Conservation (phyloP, 768 basidiomycete genomes). For the Collybia sp. region DNA sequence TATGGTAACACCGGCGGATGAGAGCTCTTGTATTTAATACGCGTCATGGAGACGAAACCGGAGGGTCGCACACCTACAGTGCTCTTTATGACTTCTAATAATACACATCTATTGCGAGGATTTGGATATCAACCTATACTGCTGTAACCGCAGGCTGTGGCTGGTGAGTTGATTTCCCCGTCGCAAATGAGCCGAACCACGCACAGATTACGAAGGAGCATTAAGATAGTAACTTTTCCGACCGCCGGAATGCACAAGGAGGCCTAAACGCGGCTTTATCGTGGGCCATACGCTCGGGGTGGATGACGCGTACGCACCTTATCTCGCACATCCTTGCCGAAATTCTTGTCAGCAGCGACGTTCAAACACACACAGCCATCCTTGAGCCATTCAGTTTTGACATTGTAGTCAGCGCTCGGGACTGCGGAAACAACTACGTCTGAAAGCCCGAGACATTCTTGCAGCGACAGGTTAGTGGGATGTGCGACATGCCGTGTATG, state of each 20-base stretch:
- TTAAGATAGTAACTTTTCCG: constrained; percentile 96
- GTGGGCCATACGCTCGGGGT: not conserved
- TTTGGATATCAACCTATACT: constrained; percentile 34
- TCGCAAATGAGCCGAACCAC: constrained; percentile 21
- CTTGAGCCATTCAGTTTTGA: constrained; percentile 86
- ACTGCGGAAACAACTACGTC: constrained; percentile 97
- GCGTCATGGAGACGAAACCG: constrained; percentile 16
- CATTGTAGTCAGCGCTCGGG: constrained; percentile 78
- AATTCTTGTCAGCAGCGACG: constrained; percentile 94
- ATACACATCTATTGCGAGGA: constrained; percentile 24
- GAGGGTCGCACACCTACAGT: constrained; percentile 19
- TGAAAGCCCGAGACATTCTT: constrained; percentile 77
- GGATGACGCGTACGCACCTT: constrained; percentile 49
- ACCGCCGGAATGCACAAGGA: constrained; percentile 93
- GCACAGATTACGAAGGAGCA: constrained; percentile 94
- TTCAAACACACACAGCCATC: constrained; percentile 94
- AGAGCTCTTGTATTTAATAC: constrained; percentile 24
- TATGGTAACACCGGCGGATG: constrained; percentile 1
- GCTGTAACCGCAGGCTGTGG: constrained; percentile 50
- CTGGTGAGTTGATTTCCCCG: too few species aligned
- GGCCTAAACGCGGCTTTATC: constrained; percentile 46
- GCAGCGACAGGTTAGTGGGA: constrained; percentile 60
- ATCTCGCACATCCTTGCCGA: constrained; percentile 87
- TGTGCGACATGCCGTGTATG: constrained; percentile 83
- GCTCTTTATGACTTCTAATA: constrained; percentile 24